Evolutionary conservation across 2,329 filamentous ascomycete genomes (phyloP).

Genomic region (Phaeosphaeriaceae sp.): DNA sequence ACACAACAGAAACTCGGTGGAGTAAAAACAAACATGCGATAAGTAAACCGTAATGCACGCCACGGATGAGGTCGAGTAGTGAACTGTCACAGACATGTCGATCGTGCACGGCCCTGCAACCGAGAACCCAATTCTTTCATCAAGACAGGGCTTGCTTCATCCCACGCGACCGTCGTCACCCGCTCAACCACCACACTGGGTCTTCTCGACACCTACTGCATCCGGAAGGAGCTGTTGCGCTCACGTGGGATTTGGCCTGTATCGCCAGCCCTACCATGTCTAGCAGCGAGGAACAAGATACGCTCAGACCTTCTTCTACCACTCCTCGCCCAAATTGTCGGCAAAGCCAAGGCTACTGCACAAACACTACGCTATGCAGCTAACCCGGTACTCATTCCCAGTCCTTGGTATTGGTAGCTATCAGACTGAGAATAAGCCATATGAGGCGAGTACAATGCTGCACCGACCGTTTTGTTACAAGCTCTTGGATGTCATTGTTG

Average conservation of each 20-base stretch:
- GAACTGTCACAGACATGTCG: constrained; percentile 2
- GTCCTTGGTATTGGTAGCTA: not conserved
- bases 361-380: too few relatives aligned
- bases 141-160: constrained; percentile 7
- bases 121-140: constrained; percentile 9
- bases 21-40: not conserved
- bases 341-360: not conserved
- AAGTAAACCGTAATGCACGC: too few relatives aligned
- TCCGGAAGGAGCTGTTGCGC: constrained; percentile 16
- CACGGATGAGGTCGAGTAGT: constrained; percentile 2
- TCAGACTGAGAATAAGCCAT: too few relatives aligned
- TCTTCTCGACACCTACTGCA: constrained; percentile 27
- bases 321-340: not conserved
- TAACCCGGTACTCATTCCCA: not conserved
- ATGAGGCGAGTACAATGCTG: too few relatives aligned
- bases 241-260: not conserved
- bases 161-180: constrained; percentile 12
- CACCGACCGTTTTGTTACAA: too few relatives aligned
- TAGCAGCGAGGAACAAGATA: not conserved
- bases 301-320: not conserved
- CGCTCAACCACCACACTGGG: constrained; percentile 19
- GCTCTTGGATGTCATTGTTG: too few relatives aligned
- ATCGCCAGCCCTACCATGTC: constrained; percentile 7
- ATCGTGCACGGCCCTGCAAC: constrained; percentile 9
- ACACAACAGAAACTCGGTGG: too few relatives aligned